Evolutionary conservation across 805 yeast genomes (phyloP).

Genomic region (Saturnispora sanitii): DNA sequence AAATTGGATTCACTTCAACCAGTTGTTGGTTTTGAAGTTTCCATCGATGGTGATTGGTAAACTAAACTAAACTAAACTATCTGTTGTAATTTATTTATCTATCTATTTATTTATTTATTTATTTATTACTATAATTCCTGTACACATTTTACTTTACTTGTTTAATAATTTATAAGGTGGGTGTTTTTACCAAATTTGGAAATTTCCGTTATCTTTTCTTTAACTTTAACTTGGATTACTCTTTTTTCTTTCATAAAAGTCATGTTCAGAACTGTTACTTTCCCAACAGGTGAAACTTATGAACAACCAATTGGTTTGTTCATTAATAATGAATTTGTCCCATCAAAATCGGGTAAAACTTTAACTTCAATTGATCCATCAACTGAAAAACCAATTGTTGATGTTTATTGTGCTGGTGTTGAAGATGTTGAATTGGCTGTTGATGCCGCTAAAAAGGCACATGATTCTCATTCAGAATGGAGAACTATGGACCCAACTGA

Average conservation of each 20-base stretch:
- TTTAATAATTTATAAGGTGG: background rate
- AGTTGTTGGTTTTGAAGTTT: slow-evolving; percentile 13
- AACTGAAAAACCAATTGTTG: slow-evolving; percentile 37
- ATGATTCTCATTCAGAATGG: slow-evolving; percentile 31
- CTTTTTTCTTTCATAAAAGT: background rate
- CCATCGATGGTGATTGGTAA: slow-evolving; percentile 13
- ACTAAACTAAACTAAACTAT: background rate
- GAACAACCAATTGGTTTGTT: slow-evolving; percentile 55
- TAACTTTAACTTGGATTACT: background rate
- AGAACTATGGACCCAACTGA: slow-evolving; percentile 33
- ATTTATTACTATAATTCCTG: background rate
- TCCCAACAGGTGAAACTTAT: slow-evolving; percentile 41
- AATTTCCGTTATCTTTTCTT: background rate
- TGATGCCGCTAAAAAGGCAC: slow-evolving; percentile 38
- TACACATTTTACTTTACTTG: background rate
- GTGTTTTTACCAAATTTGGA: no score
- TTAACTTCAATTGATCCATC: slow-evolving; percentile 41
- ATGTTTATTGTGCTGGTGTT: slow-evolving; percentile 37
- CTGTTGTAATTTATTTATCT: background rate
- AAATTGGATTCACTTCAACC: slow-evolving; percentile 1
- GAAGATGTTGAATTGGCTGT: slow-evolving; percentile 44
- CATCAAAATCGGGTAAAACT: slow-evolving; percentile 25
- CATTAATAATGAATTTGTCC: slow-evolving; percentile 44
- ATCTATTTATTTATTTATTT: background rate
- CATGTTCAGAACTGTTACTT: slow-evolving; percentile 13